Conservation (phyloP, 208 protist species). For the Balamuthia mandrillaris region DNA sequence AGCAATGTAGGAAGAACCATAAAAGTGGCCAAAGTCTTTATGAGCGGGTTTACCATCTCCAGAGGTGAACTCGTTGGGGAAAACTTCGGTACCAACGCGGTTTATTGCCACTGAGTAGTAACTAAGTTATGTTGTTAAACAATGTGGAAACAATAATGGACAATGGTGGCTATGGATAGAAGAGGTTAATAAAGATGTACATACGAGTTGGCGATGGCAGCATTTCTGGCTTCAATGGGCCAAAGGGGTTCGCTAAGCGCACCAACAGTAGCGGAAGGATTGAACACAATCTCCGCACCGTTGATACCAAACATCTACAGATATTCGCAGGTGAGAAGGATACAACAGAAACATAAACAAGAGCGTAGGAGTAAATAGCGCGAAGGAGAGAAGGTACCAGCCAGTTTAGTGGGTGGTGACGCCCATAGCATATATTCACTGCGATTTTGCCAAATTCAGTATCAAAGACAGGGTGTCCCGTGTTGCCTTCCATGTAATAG, state of each 20-base stretch:
- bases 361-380: neutral
- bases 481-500: conserved; percentile 81
- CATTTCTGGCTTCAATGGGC: conserved; percentile 76
- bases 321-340: neutral
- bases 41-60: conserved; percentile 79
- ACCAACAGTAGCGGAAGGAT: conserved; percentile 75
- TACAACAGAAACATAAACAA: neutral
- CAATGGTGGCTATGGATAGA: neutral
- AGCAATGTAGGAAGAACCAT: conserved; percentile 77
- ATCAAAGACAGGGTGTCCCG: conserved; percentile 80
- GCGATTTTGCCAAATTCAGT: conserved; percentile 75
- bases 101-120: conserved; percentile 76
- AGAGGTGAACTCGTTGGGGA: conserved; percentile 80
- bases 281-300: conserved; percentile 81
- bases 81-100: conserved; percentile 73
- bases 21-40: conserved; percentile 85
- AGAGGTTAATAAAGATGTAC: neutral
- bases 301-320: conserved; percentile 61
- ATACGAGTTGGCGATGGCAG: conserved; percentile 74
- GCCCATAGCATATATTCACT: conserved; percentile 83
- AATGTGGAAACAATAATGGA: neutral
- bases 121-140: neutral
- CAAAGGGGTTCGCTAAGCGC: conserved; percentile 76
- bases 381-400: neutral
- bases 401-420: conserved; percentile 83